Base-by-base conservation (phyloP, 2,329 filamentous ascomycete genomes). In the Lecanicillium sp. region DNA sequence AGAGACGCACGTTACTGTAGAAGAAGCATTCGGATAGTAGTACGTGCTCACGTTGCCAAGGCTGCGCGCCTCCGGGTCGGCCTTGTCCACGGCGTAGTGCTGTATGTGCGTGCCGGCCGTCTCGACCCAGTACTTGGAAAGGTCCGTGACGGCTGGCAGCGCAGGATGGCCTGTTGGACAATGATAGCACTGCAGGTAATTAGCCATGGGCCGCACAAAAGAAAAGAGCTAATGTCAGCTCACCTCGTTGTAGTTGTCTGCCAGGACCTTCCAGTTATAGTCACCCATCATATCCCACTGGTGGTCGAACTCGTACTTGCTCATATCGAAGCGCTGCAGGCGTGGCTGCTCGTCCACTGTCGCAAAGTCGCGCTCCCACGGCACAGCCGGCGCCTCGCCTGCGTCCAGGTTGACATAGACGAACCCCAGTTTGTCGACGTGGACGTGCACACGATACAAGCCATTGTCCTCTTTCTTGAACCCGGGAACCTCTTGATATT, bases 91-190 rank as follows among this genome's bases (percentile, higher is more conserved):
- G 3, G 62, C 66, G 37, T 62, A 61, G 46, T 70, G 67, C 42
- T 67, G 59, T 37, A 70, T 65, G 33, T 75, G 68, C 2, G 64
- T 67, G 17, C 64, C 67, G 51, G 71, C 68, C 26, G 71, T 71
- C 52, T 74, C 66, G 44, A 78, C 74, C 37, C 66, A 63, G 62
- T 81, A 82, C 5, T 72, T 72, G 51, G 72, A 69, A 35, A 82
- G 69, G 50, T 82, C 75, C 37, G 78, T 71, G 14, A 82, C 67
- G 38, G 68, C 66, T 4, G 75, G 69, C 29, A 81, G 74, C 50
- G 78, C 75, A 3, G 79, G 77, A 54, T 82, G 78, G 2, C 77
- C 73, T 1, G 73, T 77, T 39, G 73, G 71, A 65, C 78, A 81
- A 58, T 76, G 73, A 56, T 75, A 76, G 59, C 56, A 58, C 52